Percentiles rank a stretch among this genome's conserved stretches.
Conservation (phyloP, 768 basidiomycete genomes). For the Harrya chromipes region DNA sequence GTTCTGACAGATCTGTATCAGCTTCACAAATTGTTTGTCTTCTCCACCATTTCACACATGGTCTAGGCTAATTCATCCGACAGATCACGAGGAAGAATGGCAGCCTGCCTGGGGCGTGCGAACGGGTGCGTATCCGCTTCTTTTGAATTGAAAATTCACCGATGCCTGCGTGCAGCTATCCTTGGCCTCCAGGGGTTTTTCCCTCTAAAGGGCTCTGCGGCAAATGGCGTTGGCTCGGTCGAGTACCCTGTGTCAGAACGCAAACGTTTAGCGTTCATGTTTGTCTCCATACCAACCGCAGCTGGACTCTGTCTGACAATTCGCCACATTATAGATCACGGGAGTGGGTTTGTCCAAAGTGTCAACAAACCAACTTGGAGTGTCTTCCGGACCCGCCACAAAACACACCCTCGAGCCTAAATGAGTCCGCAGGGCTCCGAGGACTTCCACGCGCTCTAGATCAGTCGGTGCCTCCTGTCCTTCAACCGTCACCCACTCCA, state of each 20-base stretch:
- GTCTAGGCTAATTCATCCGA: conserved; percentile 28
- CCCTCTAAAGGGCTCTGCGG: conserved; percentile 82
- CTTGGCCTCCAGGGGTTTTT: conserved; percentile 89
- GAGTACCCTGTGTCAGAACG: conserved; percentile 75
- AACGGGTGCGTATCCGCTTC: conserved; percentile 56
- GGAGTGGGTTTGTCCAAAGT: conserved; percentile 76
- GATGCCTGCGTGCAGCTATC: conserved; percentile 53
- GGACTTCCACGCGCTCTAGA: conserved; percentile 19
- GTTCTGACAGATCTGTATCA: conserved; percentile 75
- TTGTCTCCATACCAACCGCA: conserved; percentile 33
- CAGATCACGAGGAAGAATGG: conserved; percentile 96
- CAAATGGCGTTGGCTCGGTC: conserved; percentile 83
- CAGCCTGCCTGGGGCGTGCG: conserved; percentile 98
- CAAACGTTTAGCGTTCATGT: conserved; percentile 75
- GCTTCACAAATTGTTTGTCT: conserved; percentile 81
- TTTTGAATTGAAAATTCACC: conserved; percentile 11
- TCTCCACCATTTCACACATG: conserved; percentile 14
- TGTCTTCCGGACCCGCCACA: conserved; percentile 64
- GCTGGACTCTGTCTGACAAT: conserved; percentile 9
- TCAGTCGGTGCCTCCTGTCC: conserved; percentile 16
- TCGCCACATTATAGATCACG: conserved; percentile 53
- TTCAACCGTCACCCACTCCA: conserved; percentile 13
- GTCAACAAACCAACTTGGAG: conserved; percentile 62
- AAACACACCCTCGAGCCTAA: conserved; percentile 14
- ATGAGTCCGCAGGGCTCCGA: conserved; percentile 17